Base-by-base conservation (phyloP, 805 yeast genomes). In the Myxozyma kluyveri region DNA sequence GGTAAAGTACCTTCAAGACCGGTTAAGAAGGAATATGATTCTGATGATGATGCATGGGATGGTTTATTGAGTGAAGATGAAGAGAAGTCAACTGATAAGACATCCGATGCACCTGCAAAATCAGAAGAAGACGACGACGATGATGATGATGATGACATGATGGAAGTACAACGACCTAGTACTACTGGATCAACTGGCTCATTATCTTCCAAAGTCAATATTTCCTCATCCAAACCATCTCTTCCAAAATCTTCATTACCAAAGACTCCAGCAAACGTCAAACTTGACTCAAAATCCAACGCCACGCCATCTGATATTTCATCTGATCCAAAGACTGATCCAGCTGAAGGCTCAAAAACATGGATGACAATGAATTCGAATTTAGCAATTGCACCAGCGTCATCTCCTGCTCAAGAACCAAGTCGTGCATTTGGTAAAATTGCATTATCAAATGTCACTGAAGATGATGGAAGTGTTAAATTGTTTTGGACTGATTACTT, bases 401-500 rank as follows among this genome's bases (percentile, higher is more conserved):
- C 57, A 37, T 54, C 53, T 17, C 52, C 54, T 18, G 43, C 50
- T 9, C 31, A 39, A 14, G 47, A 47, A 7, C 7, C 32, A n/a
- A 9, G 14, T 2, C 35, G 37, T 6, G 39, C 56, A 12, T 32
- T 49, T 23, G 26, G 55, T 52, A 51, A 67, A 60, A 41, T 68
- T 51, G 43, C 61, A 29, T 64, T 63, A 3, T 60, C 62, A 39
- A 67, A 75, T 21, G 70, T 72, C 14, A 67, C 69, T 31, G 69
- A 74, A 6, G 68, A 69, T n/a, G 67, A 73, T 2, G 78, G 76
- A 40, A 60, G 75, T 0, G 77, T 89, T 65, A 79, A 80, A 61
- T 82, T 91, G 83, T 93, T 78, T 67, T 93, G 97, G 97, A 70
- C 86, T 27, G 99, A 93, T 68, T 89, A 82, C 67, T 75, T 85